Evolutionary conservation across 2,329 filamentous ascomycete species (phyloP).

Genomic region (Xylaria digitata): DNA sequence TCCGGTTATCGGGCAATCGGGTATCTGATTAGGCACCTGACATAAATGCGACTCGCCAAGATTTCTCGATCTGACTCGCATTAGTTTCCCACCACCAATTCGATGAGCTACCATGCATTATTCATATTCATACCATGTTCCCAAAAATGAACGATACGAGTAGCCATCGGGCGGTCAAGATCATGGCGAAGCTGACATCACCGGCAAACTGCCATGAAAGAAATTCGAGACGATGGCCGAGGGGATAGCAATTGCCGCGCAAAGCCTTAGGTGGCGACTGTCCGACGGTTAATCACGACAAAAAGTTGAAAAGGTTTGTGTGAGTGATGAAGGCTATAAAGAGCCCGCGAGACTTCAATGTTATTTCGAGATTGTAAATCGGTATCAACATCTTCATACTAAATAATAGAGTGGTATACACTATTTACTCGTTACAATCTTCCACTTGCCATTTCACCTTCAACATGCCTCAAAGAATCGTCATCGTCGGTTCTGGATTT

Average conservation of each 20-base stretch:
- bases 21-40: background rate
- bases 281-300: background rate
- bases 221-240: constrained; percentile 22
- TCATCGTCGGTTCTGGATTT: constrained; percentile 37
- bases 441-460: background rate
- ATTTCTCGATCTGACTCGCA: constrained; percentile 26
- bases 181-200: constrained; percentile 2
- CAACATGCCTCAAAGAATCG: constrained; percentile 35
- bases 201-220: constrained; percentile 1
- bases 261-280: background rate
- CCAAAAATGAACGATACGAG: constrained; percentile 4
- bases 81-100: constrained; percentile 5
- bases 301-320: background rate
- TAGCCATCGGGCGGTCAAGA: constrained; percentile 9
- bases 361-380: background rate
- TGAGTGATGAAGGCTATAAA: constrained; percentile 25
- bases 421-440: constrained; percentile 4
- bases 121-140: constrained; percentile 2
- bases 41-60: constrained; percentile 29
- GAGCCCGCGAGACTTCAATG: background rate
- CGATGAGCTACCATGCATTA: constrained; percentile 2
- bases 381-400: background rate
- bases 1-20: constrained; percentile 31
- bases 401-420: constrained; percentile 1
- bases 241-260: constrained; percentile 28